Evolutionary conservation across 495 filamentous ascomycete genomes (phyloP), one percentile per base, ranked within the genome.

Genomic region (Aspergillus ellipticus): DNA sequence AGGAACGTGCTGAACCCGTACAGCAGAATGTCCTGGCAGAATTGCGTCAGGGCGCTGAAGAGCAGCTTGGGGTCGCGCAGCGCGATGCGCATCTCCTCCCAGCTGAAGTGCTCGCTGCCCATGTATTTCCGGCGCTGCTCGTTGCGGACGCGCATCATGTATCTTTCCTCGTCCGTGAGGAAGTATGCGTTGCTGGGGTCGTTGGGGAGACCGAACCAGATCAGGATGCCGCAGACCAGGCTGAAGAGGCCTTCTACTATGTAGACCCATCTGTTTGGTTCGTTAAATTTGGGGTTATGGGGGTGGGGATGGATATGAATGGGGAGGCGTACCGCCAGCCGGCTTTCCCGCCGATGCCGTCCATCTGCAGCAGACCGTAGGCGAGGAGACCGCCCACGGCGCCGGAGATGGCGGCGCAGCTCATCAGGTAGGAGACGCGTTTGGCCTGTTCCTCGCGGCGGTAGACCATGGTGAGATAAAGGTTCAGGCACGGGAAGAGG

Each of bases 401-500:
- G 0, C 74, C 74, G 0, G 75, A 69, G 17, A 78, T 68, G 4
- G 75, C 75, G 9, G 71, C 74, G 52, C 71, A 76, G 26, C 68
- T 72, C 61, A 78, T 66, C 16, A 60, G 58, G 17, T 60, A 60
- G 16, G 53, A 54, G 19, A 60, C 52, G 0, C 75, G 71, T 42
- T 74, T 73, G 6, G 74, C 70, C 35, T 76, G 74, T 46, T 79
- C 74, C 48, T 70, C 71, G 6, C 77, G 69, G 0, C 75, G 72
- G 61, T 82, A 81, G 13, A 80, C 76, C 63, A 76, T 71, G 0
- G 75, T 77, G 21, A 80, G 51, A 49, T 84, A 82, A 39, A 82
- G 64, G 33, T 78, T 75, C 16, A 82, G 69, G 24, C 81, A 81
- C 0, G 89, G 89, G 60, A 92, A 90, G 7, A 92, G 76, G 3